Evolutionary conservation across 768 basidiomycete species (phyloP), one percentile per base, ranked within the genome.

Genomic region (Xerocomus potaroensis): DNA sequence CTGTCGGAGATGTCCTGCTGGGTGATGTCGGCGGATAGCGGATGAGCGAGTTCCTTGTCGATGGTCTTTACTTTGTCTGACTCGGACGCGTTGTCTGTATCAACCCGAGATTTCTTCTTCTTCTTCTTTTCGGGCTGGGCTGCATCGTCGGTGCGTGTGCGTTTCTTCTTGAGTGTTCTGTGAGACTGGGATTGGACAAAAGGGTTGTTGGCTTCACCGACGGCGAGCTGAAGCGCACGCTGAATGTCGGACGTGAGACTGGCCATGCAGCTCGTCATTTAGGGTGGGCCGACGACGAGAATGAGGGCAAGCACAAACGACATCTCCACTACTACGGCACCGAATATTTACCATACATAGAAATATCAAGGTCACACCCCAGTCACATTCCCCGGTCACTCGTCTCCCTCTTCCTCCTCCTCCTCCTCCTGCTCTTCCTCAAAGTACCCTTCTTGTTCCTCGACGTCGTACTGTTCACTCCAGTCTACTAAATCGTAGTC

Each of bases 401-500:
- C 71, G n/a, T n/a, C n/a, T n/a, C 82, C 80, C 39, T 83, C 81
- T 16, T 81, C 77, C 41, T 85, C 79, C 26, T 85, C 85, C 62
- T 87, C 79, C 27, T 82, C 80, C 53, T 73, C 72, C 19, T 83
- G 80, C 40, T 83, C 82, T 19, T 82, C 78, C 38, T 86, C 80
- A 64, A 89, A 89, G 81, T 87, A 89, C 18, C 73, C 69, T 24
- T 86, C 85, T 62, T 87, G 79, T 24, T 82, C 69, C 16, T 79
- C 77, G 18, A 51, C 64, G 55, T 85, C 85, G 66, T 84, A 75
- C 32, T 69, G 70, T 45, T 90, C 87, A 56, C 80, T 78, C 86
- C 87, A 90, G 59, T 90, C 87, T 8, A 85, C 75, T 41, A 61
- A 60, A 49, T 84, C 84, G 47, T 90, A 90, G 54, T 87, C 77